Conservation (phyloP, 352 stramenopile species). For the Globisporangium viniferum region DNA sequence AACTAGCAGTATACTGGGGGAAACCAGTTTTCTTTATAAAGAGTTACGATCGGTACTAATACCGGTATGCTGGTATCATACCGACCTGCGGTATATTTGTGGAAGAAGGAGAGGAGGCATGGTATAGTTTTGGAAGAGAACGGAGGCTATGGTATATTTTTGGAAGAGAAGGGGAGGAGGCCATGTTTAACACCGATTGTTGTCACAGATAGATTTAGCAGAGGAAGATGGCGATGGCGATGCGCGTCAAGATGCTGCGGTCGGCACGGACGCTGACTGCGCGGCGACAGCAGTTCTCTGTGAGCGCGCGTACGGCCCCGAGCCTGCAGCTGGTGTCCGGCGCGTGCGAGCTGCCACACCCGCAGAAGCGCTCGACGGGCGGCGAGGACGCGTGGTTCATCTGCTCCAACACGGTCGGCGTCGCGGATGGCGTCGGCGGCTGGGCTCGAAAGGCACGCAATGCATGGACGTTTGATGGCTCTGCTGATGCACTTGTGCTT, state of each 20-base stretch:
- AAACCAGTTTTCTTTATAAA: too few species aligned
- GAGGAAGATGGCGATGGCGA: conserved; percentile 10
- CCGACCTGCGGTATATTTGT: too few species aligned
- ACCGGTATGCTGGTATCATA: too few species aligned
- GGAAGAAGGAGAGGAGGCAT: neutral
- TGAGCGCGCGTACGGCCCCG: conserved; percentile 21
- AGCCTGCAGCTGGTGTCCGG: conserved; percentile 55
- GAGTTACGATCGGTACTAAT: too few species aligned
- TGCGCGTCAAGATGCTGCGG: conserved; percentile 2
- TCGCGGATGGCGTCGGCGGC: conserved; percentile 84
- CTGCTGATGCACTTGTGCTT: neutral
- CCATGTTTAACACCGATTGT: neutral
- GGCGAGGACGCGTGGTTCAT: conserved; percentile 88
- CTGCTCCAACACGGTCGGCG: conserved; percentile 66
- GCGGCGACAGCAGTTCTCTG: conserved; percentile 13
- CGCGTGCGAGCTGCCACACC: conserved; percentile 75
- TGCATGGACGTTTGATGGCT: neutral
- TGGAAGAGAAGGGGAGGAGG: neutral
- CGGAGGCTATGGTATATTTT: neutral
- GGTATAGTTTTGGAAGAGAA: neutral
- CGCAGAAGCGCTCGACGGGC: conserved; percentile 77
- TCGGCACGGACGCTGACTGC: conserved; percentile 4
- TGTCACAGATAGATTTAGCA: neutral
- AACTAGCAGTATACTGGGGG: too few species aligned
- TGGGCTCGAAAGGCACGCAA: conserved; percentile 74